Base-by-base conservation (phyloP, 2,329 filamentous ascomycete genomes). In the Gyromitra esculenta region DNA sequence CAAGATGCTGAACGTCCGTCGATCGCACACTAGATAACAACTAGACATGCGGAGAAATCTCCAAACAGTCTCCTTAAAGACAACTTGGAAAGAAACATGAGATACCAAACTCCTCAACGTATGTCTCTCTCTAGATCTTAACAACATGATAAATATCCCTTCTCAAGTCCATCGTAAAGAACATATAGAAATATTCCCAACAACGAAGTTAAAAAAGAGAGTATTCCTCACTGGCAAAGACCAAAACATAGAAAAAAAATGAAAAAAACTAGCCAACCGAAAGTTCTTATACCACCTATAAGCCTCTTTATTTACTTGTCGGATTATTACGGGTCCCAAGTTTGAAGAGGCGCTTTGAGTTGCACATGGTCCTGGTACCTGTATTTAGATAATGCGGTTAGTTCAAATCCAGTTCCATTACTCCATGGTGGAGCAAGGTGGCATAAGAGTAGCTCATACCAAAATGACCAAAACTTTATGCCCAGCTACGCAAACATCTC, bases 401-500 rank as follows among this genome's bases (percentile, higher is more conserved):
- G 72, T 35, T 25, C 41, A 64, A 21, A 11, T 48, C 48, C 9
- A 25, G 54, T 18, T 2, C 18, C 9, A 11, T 35, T 1, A 15
- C 57, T 72, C 59, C n/a, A 64, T 57, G 45, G 48, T 21, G 7
- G 35, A 13, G 48, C 7, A 39, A 60, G 41, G 31, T 9, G 9
- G 18, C 11, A 50, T 2, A 5, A 64, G 39, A 45, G 21, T 41
- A 13, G 25, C 8, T 45, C 57, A 70, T 75, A 75, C 72, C 72
- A 75, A 69, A 69, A 63, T 59, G 63, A 56, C 64, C 71, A 74
- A 75, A 75, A 75, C n/a, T 70, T 75, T 71, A 75, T 41, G 72
- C 39, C 72, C 72, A 75, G 39, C 72, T 75, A 43, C 13, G n/a
- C 18, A 65, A 57, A 39, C 57, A 39, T n/a, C 18, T 11, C 13